Percentiles rank a stretch among this genome's conserved stretches.
phyloP scores from a whole-genome alignment of 306 rosid genomes.

The Begonia loranthoides region DNA sequence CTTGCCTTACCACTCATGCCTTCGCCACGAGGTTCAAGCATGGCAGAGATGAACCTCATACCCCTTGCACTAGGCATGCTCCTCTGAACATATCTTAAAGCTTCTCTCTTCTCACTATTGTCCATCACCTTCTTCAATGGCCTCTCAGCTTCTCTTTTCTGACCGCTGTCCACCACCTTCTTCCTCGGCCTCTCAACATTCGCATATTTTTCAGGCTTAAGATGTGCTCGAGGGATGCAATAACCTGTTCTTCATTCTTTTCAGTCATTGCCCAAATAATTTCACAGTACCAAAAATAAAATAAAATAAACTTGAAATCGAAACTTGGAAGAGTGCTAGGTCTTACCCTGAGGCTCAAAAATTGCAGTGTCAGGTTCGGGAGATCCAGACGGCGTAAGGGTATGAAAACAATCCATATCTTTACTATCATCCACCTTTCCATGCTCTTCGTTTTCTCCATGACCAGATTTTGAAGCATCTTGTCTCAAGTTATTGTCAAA shows the following conservation, averaged over 20 bases:
- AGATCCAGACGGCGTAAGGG: no score
- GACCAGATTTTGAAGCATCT: no score
- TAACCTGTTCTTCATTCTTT: slow-evolving; percentile 21
- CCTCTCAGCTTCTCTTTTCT: not conserved
- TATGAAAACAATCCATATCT: slow-evolving; percentile 12
- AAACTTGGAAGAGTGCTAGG: not conserved
- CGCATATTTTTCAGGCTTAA: slow-evolving; percentile 15
- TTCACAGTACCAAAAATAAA: not conserved
- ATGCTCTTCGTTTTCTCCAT: no score
- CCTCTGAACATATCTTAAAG: slow-evolving; percentile 29
- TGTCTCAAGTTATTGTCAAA: no score
- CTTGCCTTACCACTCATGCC: slow-evolving; percentile 25
- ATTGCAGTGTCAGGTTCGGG: slow-evolving; percentile 10
- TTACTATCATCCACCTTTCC: slow-evolving; percentile 9
- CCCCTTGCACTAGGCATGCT: slow-evolving; percentile 29
- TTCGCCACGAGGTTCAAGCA: slow-evolving; percentile 10
- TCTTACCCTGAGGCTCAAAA: slow-evolving; percentile 37
- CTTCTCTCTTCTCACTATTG: slow-evolving; percentile 29
- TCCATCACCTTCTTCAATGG: slow-evolving; percentile 10
- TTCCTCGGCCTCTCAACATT: slow-evolving; percentile 1
- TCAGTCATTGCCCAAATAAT: not conserved
- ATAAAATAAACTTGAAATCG: not conserved
- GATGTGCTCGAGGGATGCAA: slow-evolving; percentile 22
- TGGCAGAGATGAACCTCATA: slow-evolving; percentile 19
- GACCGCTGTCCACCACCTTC: no score